Base-by-base conservation (phyloP, 805 yeast genomes). In the Candida ponderosae region DNA sequence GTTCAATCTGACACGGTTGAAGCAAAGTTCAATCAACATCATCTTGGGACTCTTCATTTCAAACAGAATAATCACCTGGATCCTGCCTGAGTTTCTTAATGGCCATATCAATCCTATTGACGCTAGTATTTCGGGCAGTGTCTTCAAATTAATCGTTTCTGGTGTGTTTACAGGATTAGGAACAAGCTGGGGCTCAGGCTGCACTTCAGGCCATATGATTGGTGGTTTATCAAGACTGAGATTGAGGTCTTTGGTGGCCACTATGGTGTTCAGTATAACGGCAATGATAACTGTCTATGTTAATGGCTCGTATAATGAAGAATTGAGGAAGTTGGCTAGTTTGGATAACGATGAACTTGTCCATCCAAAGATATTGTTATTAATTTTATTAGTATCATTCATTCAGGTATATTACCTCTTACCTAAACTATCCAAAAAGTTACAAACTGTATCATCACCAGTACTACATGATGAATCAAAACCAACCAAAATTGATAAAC, bases 201-300 rank as follows among this genome's bases (percentile, higher is more conserved):
- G 79, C 39, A 73, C 78, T 2, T 70, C 76, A 0, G 79, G 79
- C 3, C 78, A 73, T 44, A 68, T 73, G 74, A 51, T 73, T 6
- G 56, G 60, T 16, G 79, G 79, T 0, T 36, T 72, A n/a, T 65
- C 75, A 9, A 54, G 77, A 33, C 44, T 68, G 5, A 54, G 76
- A 33, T 35, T 54, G 38, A 53, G 78, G 41, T 66, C 74, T 15
- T 36, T 72, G 13, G 63, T 63, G 6, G 76, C 79, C 1, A 68
- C 75, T 1, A 40, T 44, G 5, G 43, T 56, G 1, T 73, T 73
- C 40, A 41, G 57, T 3, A 6, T 49, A 2, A 43, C 56, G 6
- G 76, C 69, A 0, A 59, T 66, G 26, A 43, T 49, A 1, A 33
- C 34, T 2, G 46, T 42, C 7, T 37, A 37, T 32, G 29, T 18